These are phyloP conservation scores for Cylindricascospora bacillispora DNA, from an alignment of 1,139 yeast genomes.

Conservation along the genomic window DNA sequence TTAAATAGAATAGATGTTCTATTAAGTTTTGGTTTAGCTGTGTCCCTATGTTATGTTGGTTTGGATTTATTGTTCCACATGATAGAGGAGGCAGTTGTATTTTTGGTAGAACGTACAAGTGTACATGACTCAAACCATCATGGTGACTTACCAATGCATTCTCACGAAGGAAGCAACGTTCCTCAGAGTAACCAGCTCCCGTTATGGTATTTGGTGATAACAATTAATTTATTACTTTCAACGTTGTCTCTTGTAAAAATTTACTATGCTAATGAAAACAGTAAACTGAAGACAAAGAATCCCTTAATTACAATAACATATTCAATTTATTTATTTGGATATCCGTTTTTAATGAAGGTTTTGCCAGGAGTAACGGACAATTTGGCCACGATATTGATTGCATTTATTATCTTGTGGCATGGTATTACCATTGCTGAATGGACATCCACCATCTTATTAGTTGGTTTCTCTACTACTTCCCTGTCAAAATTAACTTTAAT, in stretches of 20 bases:
- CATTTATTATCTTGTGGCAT: conserved; percentile 20
- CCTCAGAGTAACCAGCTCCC: conserved; percentile 25
- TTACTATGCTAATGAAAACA: conserved; percentile 21
- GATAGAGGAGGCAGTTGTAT: conserved; percentile 56
- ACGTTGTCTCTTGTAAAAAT: conserved; percentile 29
- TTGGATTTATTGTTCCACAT: conserved; percentile 78
- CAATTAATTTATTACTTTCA: conserved; percentile 21
- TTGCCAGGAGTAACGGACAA: conserved; percentile 18
- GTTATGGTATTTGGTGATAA: conserved; percentile 25
- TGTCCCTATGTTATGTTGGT: conserved; percentile 81
- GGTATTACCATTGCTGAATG: conserved; percentile 25
- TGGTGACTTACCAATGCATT: conserved; percentile 43
- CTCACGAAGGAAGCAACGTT: conserved; percentile 29
- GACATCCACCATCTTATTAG: conserved; percentile 23
- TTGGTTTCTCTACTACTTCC: conserved; percentile 24
- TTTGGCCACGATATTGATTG: conserved; percentile 20
- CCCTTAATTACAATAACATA: conserved; percentile 23
- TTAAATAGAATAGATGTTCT: conserved; percentile 78
- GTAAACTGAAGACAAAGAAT: conserved; percentile 23
- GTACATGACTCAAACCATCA: conserved; percentile 14
- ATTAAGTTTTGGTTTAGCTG: conserved; percentile 76
- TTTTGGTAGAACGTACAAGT: conserved; percentile 28
- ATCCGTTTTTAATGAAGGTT: conserved; percentile 15
- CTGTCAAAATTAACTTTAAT: conserved; percentile 14
- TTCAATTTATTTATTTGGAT: conserved; percentile 16